Evolutionary conservation across 192 early-diverging fungal genomes (phyloP), one percentile per base, ranked within the genome.

Genomic region (Fimicolochytrium jonesii): DNA sequence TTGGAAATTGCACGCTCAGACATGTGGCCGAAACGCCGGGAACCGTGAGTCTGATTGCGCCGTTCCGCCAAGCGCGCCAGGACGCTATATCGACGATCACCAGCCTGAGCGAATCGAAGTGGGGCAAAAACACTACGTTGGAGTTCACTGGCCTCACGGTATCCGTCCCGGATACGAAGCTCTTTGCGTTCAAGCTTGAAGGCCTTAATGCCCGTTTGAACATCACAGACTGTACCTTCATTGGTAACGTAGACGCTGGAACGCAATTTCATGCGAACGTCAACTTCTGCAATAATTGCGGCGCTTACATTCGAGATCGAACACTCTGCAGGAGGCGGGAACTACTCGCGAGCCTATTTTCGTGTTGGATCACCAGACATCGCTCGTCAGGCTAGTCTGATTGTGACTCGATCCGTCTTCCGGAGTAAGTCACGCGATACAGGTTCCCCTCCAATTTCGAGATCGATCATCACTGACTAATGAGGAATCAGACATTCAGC

Each of bases 11-110:
- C 15, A 39, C 57, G 18, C 32, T 59, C 23, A 37, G 42, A 6
- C 37, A 59, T 59, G 57, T 59, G 17, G 43, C 57, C 41, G 41
- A 43, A 4, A 3, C 1, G 17, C 57, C 57, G 17, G 43, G 43
- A n/a, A 59, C 57, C 17, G 57, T 59, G 37, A 59, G 3, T 0
- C 4, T 59, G 13, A 9, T 9, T 4, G 54, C 48, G 48, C 48
- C 17, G 25, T 15, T 29, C 4, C 17, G 22, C 25, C 4, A 5
- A 15, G 4, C 48, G 17, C 48, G 3, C 23, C 33, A 35, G 11
- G 33, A 17, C 1, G 23, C 0, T 26, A 45, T 0, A 5, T n/a
- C n/a, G n/a, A 9, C 30, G 10, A 30, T 45, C 6, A 29, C 7
- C 23, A 43, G 23, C 17, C 17, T 42, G 34, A 59, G 22, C 23